These are phyloP conservation scores for Cnidoscolus chayamansa DNA, from an alignment of 441 rosid species.

Conservation along the genomic window DNA sequence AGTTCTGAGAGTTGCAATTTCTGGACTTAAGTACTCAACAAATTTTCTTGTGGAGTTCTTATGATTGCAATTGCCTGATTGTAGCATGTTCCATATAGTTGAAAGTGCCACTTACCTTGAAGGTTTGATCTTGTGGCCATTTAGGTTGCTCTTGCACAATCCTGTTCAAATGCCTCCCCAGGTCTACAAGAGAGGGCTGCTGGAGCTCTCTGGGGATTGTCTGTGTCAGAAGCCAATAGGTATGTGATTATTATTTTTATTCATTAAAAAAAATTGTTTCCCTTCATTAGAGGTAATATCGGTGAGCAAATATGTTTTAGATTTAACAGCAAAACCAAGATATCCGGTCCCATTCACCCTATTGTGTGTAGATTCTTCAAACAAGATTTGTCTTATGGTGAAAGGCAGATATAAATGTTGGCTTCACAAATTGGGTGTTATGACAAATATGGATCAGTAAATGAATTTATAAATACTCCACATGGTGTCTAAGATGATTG, in stretches of 20 bases:
- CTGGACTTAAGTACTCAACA: slow-evolving; percentile 6
- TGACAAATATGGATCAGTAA: neutral
- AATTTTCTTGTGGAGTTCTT: slow-evolving; percentile 6
- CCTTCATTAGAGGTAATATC: neutral
- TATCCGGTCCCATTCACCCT: neutral
- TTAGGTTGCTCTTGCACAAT: slow-evolving; percentile 86
- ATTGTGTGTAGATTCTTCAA: neutral
- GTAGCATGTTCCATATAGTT: slow-evolving; percentile 8
- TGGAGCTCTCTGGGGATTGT: slow-evolving; percentile 99
- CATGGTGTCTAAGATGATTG: neutral
- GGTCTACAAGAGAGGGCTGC: slow-evolving; percentile 99
- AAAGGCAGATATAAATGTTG: neutral
- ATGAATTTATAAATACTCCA: neutral
- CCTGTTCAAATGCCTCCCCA: slow-evolving; percentile 79
- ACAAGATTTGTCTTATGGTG: neutral
- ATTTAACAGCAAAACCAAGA: slow-evolving; percentile 1
- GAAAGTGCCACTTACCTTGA: slow-evolving; percentile 17
- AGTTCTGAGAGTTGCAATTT: slow-evolving; percentile 2
- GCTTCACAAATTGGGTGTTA: neutral
- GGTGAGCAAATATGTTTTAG: slow-evolving; percentile 9
- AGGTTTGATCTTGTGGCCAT: slow-evolving; percentile 21
- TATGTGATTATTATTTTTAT: slow-evolving; percentile 20
- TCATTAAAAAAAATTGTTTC: neutral
- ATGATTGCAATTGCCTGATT: slow-evolving; percentile 10
- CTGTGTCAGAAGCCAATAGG: slow-evolving; percentile 96